Evolutionary conservation across 345 rosid species (phyloP).

Genomic region (Salix purpurea): DNA sequence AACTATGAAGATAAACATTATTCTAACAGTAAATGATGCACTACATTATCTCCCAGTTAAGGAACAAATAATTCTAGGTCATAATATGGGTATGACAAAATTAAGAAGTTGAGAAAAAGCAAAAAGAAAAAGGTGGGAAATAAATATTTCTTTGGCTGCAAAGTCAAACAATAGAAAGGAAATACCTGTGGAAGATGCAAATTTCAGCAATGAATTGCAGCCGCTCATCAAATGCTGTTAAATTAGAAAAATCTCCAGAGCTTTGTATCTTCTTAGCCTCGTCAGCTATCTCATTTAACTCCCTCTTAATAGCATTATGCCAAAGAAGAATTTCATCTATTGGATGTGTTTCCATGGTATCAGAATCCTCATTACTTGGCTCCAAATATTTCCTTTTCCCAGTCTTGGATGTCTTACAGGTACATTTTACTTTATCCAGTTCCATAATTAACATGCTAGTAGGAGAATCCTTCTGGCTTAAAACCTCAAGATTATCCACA

Average conservation of each 20-base stretch:
- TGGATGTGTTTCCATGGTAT: constrained; percentile 43
- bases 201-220: constrained; percentile 86
- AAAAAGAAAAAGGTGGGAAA: not conserved
- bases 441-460: constrained; percentile 32
- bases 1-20: not conserved
- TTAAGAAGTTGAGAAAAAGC: not conserved
- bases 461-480: constrained; percentile 35
- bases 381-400: constrained; percentile 73
- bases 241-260: constrained; percentile 67
- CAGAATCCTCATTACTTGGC: constrained; percentile 30
- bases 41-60: not conserved
- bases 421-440: constrained; percentile 38
- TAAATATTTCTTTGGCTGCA: not conserved
- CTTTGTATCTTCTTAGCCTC: constrained; percentile 75
- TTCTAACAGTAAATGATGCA: not conserved
- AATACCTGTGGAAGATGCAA: constrained; percentile 86
- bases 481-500: constrained; percentile 32
- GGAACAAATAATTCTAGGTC: not conserved
- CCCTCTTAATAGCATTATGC: constrained; percentile 82
- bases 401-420: constrained; percentile 48
- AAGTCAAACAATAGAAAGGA: not conserved
- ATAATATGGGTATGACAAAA: not conserved
- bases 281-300: constrained; percentile 73
- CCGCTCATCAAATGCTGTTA: constrained; percentile 72
- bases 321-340: constrained; percentile 82